Evolutionary conservation across 495 filamentous ascomycete genomes (phyloP).

Genomic region (Podospora pseudoanserina): DNA sequence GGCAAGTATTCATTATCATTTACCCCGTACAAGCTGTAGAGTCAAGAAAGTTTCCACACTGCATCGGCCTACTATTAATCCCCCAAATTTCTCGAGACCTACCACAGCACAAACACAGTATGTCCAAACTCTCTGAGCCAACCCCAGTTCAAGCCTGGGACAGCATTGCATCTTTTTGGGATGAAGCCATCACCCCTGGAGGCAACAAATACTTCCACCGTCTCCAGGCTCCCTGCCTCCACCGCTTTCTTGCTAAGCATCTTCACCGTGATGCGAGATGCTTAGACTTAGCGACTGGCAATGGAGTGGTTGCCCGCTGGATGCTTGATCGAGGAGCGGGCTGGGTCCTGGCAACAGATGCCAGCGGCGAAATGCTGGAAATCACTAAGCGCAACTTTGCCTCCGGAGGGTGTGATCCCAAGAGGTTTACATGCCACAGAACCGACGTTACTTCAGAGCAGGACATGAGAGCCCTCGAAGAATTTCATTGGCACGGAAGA

Average conservation of each 20-base stretch:
- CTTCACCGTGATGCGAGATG: conserved; percentile 23
- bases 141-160: conserved; percentile 26
- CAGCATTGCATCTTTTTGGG: conserved; percentile 37
- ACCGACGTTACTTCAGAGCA: conserved; percentile 36
- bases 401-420: background rate
- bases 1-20: too few relatives aligned
- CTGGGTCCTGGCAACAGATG: conserved; percentile 39
- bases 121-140: background rate
- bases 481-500: conserved; percentile 11
- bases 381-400: conserved; percentile 23
- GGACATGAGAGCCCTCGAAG: conserved; percentile 24
- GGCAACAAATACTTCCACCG: conserved; percentile 41
- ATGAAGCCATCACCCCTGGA: conserved; percentile 32
- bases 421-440: conserved; percentile 23
- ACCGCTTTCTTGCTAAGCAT: conserved; percentile 26
- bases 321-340: conserved; percentile 28
- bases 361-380: conserved; percentile 31
- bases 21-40: too few relatives aligned
- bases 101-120: background rate
- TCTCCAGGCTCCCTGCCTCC: conserved; percentile 37
- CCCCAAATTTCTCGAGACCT: too few relatives aligned
- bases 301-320: conserved; percentile 41
- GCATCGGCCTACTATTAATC: too few relatives aligned
- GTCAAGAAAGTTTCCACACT: too few relatives aligned
- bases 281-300: conserved; percentile 43